Base-by-base conservation (phyloP, 805 yeast species). In the Yamadazyma paraphyllophila region DNA sequence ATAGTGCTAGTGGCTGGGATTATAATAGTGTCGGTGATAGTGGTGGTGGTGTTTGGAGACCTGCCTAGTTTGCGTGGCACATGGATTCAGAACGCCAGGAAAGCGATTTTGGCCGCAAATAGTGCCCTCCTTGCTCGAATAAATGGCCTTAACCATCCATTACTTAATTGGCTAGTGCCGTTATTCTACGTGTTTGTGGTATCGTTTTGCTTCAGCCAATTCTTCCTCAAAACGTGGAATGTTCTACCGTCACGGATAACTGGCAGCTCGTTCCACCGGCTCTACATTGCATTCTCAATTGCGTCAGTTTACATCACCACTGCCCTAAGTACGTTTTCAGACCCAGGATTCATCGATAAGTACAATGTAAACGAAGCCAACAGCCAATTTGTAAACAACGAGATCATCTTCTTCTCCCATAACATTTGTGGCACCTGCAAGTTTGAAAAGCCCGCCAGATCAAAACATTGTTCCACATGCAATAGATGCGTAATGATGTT, bases 391-490 rank as follows among this genome's bases (percentile, higher is more conserved):
- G 60, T 61, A 3, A 59, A 63, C 52, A 88, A 85, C 57, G 63
- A 71, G 16, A 59, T 85, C 31, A 69, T 85, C 16, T 85, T 74
- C 60, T 74, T 78, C 56, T 67, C 74, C 6, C 65, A 62, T 40
- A 66, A 62, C 11, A 54, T 50, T 13, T 81, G 86, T 57, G 29
- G 62, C 12, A 81, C 85, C 0, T 81, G 86, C 52, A 44, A 53
- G 11, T 37, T 63, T 13, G 36, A 58, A 47, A 60, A 80, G 62
- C 86, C 86, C 0, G 85, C 86, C 2, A 60, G 86, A 25, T 76
- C 90, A 0, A 78, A 84, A 45, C 86, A 81, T 58, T 82, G 86
- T 58, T 63, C 76, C 1, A 73, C 83, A 0, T 88, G 96, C 57
- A 65, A 77, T 26, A 45, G 57, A 16, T 81, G 86, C 55, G 61